Conservation (phyloP, 2,329 filamentous ascomycete species). For the Nemania diffusa region DNA sequence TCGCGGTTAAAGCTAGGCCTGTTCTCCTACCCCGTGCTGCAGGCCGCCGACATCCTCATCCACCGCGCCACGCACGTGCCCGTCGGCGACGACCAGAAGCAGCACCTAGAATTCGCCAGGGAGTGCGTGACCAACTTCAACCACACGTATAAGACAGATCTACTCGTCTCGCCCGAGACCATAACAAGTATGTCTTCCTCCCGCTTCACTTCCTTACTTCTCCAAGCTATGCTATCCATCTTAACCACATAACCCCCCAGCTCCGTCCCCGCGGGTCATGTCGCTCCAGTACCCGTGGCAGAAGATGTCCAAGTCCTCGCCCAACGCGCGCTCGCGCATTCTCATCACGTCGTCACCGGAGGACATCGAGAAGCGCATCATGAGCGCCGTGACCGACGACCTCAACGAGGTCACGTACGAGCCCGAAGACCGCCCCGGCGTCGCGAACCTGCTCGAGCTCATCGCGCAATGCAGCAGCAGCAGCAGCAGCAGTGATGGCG, state of each 20-base stretch:
- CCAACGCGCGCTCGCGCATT: constrained; percentile 78
- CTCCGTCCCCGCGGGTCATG: constrained; percentile 88
- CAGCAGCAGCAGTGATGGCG: background rate
- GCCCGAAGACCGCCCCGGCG: constrained; percentile 74
- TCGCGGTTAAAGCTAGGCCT: constrained; percentile 81
- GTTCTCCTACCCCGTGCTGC: constrained; percentile 95
- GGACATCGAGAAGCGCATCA: constrained; percentile 76
- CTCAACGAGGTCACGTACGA: constrained; percentile 76
- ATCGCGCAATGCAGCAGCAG: constrained; percentile 73
- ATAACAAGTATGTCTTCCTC: constrained; percentile 69
- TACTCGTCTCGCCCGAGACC: constrained; percentile 73
- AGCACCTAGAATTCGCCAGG: constrained; percentile 93
- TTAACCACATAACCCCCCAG: constrained; percentile 53
- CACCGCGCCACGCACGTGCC: constrained; percentile 94
- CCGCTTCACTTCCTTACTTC: background rate
- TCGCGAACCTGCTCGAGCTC: constrained; percentile 87
- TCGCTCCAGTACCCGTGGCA: constrained; percentile 78
- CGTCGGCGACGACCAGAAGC: constrained; percentile 93
- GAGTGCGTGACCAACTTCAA: constrained; percentile 91
- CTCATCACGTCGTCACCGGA: constrained; percentile 77
- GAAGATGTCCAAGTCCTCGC: constrained; percentile 96
- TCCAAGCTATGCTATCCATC: background rate
- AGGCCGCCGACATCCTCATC: constrained; percentile 92
- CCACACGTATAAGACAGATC: constrained; percentile 66
- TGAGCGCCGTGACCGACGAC: constrained; percentile 80